Evolutionary conservation across 495 filamentous ascomycete species (phyloP).

Genomic region (Aspergillus nanangensis): DNA sequence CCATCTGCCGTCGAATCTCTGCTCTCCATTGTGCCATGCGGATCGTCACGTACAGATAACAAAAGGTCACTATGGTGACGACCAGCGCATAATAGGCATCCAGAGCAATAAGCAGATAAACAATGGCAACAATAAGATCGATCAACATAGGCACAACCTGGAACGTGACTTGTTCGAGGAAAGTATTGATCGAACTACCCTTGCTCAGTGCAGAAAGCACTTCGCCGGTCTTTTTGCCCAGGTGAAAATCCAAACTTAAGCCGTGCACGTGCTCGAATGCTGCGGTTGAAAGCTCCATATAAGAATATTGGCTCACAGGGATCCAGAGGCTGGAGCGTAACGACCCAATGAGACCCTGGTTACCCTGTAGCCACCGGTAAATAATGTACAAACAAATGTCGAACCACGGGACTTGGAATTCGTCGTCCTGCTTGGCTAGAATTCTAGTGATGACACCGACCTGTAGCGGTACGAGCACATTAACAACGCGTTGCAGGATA

Average conservation of each 20-base stretch:
- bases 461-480: constrained; percentile 75
- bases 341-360: constrained; percentile 80
- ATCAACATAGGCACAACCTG: constrained; percentile 92
- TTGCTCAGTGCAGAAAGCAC: constrained; percentile 93
- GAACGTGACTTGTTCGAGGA: constrained; percentile 93
- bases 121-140: constrained; percentile 82
- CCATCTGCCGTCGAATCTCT: constrained; percentile 86
- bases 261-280: constrained; percentile 96
- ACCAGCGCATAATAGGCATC: constrained; percentile 92
- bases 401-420: constrained; percentile 56
- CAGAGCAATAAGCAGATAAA: constrained; percentile 74
- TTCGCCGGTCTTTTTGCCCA: constrained; percentile 94
- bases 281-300: constrained; percentile 87
- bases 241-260: constrained; percentile 92
- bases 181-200: constrained; percentile 92
- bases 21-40: constrained; percentile 92
- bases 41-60: constrained; percentile 92
- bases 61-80: constrained; percentile 87
- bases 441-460: constrained; percentile 67
- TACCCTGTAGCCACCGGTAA: constrained; percentile 82
- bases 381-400: constrained; percentile 74
- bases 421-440: constrained; percentile 47
- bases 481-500: constrained; percentile 70
- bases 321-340: constrained; percentile 84
- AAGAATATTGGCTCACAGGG: constrained; percentile 92